A percentile compares a stretch with the other conserved stretches of the same genome.
Conservation (phyloP, 805 yeast genomes). For the Teunomyces barrocoloradensis region DNA sequence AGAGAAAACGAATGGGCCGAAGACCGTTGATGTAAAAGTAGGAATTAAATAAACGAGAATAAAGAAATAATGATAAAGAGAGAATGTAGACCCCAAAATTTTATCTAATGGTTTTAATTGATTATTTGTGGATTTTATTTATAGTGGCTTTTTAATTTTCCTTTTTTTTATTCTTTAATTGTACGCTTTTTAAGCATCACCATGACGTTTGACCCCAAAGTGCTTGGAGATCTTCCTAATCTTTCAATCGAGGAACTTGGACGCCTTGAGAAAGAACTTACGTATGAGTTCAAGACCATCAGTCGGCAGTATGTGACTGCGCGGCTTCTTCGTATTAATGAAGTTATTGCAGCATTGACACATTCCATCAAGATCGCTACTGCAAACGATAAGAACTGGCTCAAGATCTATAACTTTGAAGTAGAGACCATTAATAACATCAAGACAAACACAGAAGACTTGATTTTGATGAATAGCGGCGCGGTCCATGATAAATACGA, state of each 20-base stretch:
- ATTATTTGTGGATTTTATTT: background rate
- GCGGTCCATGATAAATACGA: constrained; percentile 12
- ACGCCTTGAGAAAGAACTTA: constrained; percentile 1
- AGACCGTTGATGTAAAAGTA: constrained; percentile 51
- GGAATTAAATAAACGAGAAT: background rate
- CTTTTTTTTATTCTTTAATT: background rate
- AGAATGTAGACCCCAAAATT: background rate
- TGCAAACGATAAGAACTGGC: constrained; percentile 33
- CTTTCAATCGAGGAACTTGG: constrained; percentile 4
- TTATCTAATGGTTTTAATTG: too few species aligned
- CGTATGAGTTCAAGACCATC: constrained; percentile 22
- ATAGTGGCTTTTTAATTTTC: background rate
- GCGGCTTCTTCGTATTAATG: constrained; percentile 27
- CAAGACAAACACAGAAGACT: constrained; percentile 31
- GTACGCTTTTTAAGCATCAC: background rate
- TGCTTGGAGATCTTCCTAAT: background rate
- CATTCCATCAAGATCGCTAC: constrained; percentile 22
- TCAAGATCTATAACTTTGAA: constrained; percentile 30
- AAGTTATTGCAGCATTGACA: constrained; percentile 22
- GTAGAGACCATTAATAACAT: constrained; percentile 33
- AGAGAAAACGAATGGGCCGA: constrained; percentile 92
- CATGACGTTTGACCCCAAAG: constrained; percentile 3
- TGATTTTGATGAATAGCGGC: constrained; percentile 14
- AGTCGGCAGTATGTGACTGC: constrained; percentile 25
- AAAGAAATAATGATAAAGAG: background rate